These are phyloP conservation scores for Tulasnella sp. DNA, from an alignment of 768 basidiomycete species.

Conservation along the genomic window DNA sequence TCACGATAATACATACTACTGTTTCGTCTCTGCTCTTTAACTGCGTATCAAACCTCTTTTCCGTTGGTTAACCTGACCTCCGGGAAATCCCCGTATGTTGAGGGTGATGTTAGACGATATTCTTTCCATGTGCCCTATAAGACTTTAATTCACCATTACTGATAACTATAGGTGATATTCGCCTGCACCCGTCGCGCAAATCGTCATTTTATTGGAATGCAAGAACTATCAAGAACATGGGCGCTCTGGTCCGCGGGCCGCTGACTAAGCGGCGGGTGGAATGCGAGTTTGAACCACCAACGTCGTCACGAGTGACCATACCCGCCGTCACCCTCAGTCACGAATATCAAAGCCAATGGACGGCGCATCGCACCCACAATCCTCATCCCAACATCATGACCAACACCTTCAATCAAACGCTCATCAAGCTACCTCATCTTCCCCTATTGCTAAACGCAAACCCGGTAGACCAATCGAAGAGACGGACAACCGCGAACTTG, in stretches of 20 bases:
- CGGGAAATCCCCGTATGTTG: background rate
- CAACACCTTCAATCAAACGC: constrained; percentile 1
- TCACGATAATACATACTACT: background rate
- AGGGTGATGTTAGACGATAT: background rate
- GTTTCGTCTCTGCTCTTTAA: background rate
- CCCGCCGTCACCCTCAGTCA: constrained; percentile 9
- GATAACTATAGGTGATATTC: too few relatives aligned
- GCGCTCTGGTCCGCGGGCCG: too few relatives aligned
- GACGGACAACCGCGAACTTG: constrained; percentile 21
- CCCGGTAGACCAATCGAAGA: constrained; percentile 17
- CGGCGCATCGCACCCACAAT: background rate
- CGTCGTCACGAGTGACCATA: constrained; percentile 11
- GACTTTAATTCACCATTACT: background rate
- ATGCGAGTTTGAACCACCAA: background rate
- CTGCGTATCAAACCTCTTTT: background rate
- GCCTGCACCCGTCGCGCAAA: too few relatives aligned
- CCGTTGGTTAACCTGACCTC: background rate
- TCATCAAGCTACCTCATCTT: background rate
- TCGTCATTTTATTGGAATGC: too few relatives aligned
- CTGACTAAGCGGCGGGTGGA: background rate
- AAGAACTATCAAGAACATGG: too few relatives aligned
- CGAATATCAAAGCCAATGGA: constrained; percentile 1
- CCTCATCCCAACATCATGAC: constrained; percentile 9
- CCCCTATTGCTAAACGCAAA: constrained; percentile 3
- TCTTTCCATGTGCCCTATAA: background rate